phyloP scores from a whole-genome alignment of 1,284 basidiomycete genomes.

The Vanrija sp. region DNA sequence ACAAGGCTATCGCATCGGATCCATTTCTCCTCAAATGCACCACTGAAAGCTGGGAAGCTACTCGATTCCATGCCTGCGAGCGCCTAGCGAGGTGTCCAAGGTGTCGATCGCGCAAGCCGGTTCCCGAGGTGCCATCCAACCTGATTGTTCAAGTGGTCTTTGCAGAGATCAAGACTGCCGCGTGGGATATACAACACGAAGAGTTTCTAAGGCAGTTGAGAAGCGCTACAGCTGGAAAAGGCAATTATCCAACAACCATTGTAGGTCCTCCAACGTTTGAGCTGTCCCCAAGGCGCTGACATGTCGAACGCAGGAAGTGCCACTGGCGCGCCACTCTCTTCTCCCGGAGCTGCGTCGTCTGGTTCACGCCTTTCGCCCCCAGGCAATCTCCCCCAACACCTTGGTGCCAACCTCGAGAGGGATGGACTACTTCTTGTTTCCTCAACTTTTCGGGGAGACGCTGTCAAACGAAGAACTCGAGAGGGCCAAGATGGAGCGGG shows the following conservation, averaged over 20 bases:
- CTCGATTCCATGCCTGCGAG: slow-evolving; percentile 89
- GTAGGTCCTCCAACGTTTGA: slow-evolving; percentile 26
- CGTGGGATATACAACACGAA: slow-evolving; percentile 35
- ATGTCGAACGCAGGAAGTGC: slow-evolving; percentile 59
- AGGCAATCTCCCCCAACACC: slow-evolving; percentile 70
- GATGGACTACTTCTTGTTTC: slow-evolving; percentile 66
- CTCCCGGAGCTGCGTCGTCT: slow-evolving; percentile 76
- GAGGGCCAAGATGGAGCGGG: slow-evolving; percentile 24
- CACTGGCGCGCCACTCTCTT: slow-evolving; percentile 76
- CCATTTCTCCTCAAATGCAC: slow-evolving; percentile 63
- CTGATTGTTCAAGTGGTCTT: slow-evolving; percentile 36
- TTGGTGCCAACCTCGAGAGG: slow-evolving; percentile 55
- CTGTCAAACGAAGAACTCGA: slow-evolving; percentile 47
- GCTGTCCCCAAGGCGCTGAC: not conserved
- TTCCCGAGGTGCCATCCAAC: slow-evolving; percentile 8
- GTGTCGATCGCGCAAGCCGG: no score
- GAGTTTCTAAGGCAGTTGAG: slow-evolving; percentile 19
- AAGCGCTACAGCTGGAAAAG: slow-evolving; percentile 27
- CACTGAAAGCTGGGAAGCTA: slow-evolving; percentile 58
- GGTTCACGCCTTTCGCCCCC: slow-evolving; percentile 72
- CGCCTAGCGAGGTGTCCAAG: slow-evolving; percentile 50
- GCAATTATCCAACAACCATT: slow-evolving; percentile 37
- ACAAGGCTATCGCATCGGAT: slow-evolving; percentile 55
- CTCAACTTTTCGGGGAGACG: slow-evolving; percentile 59
- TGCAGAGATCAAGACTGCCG: slow-evolving; percentile 55